Conservation (phyloP, 2,329 filamentous ascomycete genomes). For the Aspergillus tanneri region DNA sequence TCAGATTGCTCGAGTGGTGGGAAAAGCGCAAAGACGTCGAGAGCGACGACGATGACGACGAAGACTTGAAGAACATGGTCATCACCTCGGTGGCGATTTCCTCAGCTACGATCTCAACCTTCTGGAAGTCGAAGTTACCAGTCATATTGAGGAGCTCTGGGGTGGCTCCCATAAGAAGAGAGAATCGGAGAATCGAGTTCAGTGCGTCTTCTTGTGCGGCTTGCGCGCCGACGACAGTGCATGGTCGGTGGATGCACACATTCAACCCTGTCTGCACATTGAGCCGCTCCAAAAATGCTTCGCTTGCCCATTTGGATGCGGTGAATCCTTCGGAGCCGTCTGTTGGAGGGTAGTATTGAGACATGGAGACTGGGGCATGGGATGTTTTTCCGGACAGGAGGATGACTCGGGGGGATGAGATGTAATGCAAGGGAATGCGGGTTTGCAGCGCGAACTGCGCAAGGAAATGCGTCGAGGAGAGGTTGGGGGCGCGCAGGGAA, state of each 20-base stretch:
- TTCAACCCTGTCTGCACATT: not conserved
- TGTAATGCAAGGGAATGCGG: not conserved
- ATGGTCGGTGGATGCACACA: not conserved
- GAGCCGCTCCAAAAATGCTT: not conserved
- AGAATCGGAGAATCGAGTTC: not conserved
- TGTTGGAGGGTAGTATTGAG: not conserved
- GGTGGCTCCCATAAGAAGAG: not conserved
- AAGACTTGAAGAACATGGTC: not conserved
- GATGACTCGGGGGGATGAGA: conserved; percentile 1
- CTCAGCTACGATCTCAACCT: not conserved
- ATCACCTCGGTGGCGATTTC: not conserved
- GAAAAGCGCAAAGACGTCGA: not conserved
- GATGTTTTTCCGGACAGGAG: not conserved
- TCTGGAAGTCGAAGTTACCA: not conserved
- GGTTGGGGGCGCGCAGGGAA: not conserved
- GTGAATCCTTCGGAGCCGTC: conserved; percentile 4
- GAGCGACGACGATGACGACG: too few relatives aligned
- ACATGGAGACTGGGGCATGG: not conserved
- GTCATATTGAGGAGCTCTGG: not conserved
- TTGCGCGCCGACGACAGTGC: not conserved
- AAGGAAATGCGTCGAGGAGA: not conserved
- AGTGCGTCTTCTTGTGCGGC: not conserved
- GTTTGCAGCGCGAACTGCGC: not conserved
- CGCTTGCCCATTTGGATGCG: conserved; percentile 8
- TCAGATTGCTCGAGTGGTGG: not conserved